A percentile compares a stretch with the other conserved stretches of the same genome.
Conservation (phyloP, 2,329 filamentous ascomycete genomes). For the Colletotrichum euphorbiae region DNA sequence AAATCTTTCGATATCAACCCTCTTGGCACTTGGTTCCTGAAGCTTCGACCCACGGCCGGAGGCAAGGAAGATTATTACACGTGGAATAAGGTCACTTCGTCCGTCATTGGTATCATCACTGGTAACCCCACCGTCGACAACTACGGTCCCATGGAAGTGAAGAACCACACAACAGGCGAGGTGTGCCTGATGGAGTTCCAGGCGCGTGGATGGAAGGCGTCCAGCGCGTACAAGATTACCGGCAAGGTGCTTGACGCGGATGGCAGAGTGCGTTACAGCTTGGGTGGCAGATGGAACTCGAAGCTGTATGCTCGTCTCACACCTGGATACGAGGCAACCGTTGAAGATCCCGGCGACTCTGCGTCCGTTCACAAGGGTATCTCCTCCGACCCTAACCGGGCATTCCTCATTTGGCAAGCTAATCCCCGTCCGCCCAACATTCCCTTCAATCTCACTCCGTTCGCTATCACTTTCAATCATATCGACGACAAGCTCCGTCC, state of each 20-base stretch:
- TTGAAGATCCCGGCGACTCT: slow-evolving; percentile 67
- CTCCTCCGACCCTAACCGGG: slow-evolving; percentile 75
- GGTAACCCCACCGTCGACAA: slow-evolving; percentile 98
- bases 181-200: slow-evolving; percentile 94
- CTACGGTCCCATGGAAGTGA: slow-evolving; percentile 96
- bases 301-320: slow-evolving; percentile 95
- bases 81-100: slow-evolving; percentile 98
- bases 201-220: slow-evolving; percentile 93
- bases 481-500: slow-evolving; percentile 83
- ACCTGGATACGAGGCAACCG: slow-evolving; percentile 84
- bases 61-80: slow-evolving; percentile 91
- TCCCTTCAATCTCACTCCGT: slow-evolving; percentile 97
- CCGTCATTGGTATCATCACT: slow-evolving; percentile 98
- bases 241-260: slow-evolving; percentile 85
- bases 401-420: slow-evolving; percentile 93
- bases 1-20: slow-evolving; percentile 98
- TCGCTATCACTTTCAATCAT: slow-evolving; percentile 94
- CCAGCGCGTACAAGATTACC: slow-evolving; percentile 87
- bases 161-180: slow-evolving; percentile 96
- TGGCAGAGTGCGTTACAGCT: slow-evolving; percentile 86
- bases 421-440: slow-evolving; percentile 84
- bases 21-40: slow-evolving; percentile 96
- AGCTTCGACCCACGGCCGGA: slow-evolving; percentile 79
- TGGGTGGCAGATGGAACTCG: slow-evolving; percentile 97
- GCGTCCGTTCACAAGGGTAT: slow-evolving; percentile 59